A percentile compares a stretch with the other conserved stretches of the same genome.
These are phyloP conservation scores for Microascus cirrosus DNA, from an alignment of 2,329 filamentous ascomycete species.

Conservation along the genomic window DNA sequence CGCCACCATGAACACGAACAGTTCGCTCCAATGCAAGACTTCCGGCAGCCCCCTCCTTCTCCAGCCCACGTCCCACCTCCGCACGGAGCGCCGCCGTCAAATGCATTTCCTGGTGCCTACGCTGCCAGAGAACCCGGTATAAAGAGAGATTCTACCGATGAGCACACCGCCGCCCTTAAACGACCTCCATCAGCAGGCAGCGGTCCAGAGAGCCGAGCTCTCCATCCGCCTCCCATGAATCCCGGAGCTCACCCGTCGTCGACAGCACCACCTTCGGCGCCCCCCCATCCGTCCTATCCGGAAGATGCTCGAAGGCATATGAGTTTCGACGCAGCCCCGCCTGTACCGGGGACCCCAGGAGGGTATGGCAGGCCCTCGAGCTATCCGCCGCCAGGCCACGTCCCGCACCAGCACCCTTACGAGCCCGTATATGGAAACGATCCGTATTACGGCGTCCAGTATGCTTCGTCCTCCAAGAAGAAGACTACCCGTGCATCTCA, in stretches of 20 bases:
- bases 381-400: constrained; percentile 22
- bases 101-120: constrained; percentile 14
- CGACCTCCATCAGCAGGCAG: constrained; percentile 41
- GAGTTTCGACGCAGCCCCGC: constrained; percentile 36
- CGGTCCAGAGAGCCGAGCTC: constrained; percentile 18
- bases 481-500: constrained; percentile 57
- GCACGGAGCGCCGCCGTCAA: constrained; percentile 1
- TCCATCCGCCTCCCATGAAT: constrained; percentile 16
- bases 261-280: constrained; percentile 7
- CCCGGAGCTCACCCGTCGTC: constrained; percentile 13
- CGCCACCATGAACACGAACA: constrained; percentile 46
- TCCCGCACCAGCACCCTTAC: constrained; percentile 25
- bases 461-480: constrained; percentile 35
- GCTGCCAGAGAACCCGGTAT: constrained; percentile 36
- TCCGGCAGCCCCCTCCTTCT: constrained; percentile 23
- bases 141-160: constrained; percentile 44
- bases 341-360: constrained; percentile 32
- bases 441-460: constrained; percentile 27
- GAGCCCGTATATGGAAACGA: constrained; percentile 19
- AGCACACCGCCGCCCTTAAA: constrained; percentile 28
- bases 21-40: constrained; percentile 43
- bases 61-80: constrained; percentile 3
- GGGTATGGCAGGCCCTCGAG: constrained; percentile 22
- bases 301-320: constrained; percentile 40
- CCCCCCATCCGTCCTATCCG: constrained; percentile 19